Evolutionary conservation across 2,329 filamentous ascomycete species (phyloP), one percentile per base, ranked within the genome.

Genomic region (Dothistroma pini): DNA sequence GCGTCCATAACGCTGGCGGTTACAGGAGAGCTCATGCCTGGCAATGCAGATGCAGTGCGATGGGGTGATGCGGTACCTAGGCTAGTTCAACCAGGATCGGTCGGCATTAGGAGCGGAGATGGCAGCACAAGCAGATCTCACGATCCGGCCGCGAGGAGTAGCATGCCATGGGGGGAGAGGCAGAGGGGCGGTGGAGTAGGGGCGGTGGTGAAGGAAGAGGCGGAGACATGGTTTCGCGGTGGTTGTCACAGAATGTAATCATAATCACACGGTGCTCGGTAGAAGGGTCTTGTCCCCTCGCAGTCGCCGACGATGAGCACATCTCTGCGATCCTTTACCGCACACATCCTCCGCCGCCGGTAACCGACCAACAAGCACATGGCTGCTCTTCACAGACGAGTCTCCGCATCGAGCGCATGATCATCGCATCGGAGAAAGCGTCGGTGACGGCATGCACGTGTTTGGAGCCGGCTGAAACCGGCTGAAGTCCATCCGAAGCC

Each of bases 21-120:
- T 48, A 34, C 53, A 50, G 58, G 49, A 49, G 35, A 59, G 47
- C 22, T 54, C 34, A 34, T 41, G 50, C n/a, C 29, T 52, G 50
- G n/a, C 41, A 9, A 14, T 44, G 41, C 41, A 44, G 41, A 44
- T 44, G 16, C 25, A 29, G 25, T 29, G 41, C 12, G 41, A 44
- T n/a, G 41, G 4, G 16, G 41, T 44, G 41, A 6, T 44, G 41
- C 4, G 14, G 14, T 44, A 19, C 41, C n/a, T 9, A 44, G 16
- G 14, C 34, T 38, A 16, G 14, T 38, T 38, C 41, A 44, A 44
- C 41, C 41, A 44, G 41, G 41, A 44, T 44, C 16, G 41, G 41
- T n/a, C 41, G 41, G 41, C 41, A 14, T 44, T 44, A 44, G n/a
- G 41, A 44, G 41, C 41, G 41, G 41, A 44, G 41, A 44, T 19